phyloP scores from a whole-genome alignment of 2,329 filamentous ascomycete species.

The Venturia effusa region DNA sequence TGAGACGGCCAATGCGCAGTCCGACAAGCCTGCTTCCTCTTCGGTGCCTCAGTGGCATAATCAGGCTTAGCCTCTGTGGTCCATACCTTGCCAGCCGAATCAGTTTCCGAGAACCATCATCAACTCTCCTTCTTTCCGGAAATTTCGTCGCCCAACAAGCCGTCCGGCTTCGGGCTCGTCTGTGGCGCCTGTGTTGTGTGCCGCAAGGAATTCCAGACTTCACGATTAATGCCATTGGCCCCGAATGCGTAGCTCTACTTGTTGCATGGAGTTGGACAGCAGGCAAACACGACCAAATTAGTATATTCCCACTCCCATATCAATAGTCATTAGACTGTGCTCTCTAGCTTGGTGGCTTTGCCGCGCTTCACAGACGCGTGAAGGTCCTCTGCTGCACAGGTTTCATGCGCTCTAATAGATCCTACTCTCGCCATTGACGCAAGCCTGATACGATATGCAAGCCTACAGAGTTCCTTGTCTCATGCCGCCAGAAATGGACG shows the following conservation, averaged over 20 bases:
- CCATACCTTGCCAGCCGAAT: background rate
- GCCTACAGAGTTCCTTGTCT: background rate
- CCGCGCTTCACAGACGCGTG: background rate
- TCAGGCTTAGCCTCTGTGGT: background rate
- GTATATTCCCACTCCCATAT: background rate
- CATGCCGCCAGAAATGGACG: background rate
- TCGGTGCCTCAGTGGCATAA: background rate
- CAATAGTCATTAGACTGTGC: background rate
- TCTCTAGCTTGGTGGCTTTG: background rate
- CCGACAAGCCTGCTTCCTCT: background rate
- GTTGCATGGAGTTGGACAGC: background rate
- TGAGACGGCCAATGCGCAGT: background rate
- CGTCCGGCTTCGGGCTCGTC: background rate
- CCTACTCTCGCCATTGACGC: background rate
- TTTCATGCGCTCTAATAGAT: background rate
- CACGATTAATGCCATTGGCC: background rate
- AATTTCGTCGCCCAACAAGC: background rate
- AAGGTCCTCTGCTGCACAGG: background rate
- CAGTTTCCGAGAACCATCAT: background rate
- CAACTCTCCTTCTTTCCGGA: background rate
- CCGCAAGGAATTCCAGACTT: background rate
- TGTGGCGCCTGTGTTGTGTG: background rate
- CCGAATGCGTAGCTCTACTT: background rate
- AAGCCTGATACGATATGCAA: background rate
- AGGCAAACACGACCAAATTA: background rate